These are phyloP conservation scores for Clitopilus passeckerianus DNA, from an alignment of 768 basidiomycete species.

Conservation along the genomic window DNA sequence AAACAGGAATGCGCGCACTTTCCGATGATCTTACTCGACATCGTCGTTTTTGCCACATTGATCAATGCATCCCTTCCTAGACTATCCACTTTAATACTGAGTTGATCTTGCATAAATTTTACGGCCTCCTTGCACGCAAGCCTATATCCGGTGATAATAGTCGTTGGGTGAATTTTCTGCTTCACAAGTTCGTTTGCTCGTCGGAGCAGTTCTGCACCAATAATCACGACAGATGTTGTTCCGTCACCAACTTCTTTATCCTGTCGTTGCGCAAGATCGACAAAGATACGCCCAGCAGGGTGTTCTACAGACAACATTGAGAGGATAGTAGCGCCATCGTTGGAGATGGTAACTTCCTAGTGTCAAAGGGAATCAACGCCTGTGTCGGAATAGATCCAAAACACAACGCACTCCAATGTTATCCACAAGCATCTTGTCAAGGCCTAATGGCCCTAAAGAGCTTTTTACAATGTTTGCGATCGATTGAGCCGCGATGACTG, in stretches of 20 bases:
- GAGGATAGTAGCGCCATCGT: slow-evolving; percentile 99
- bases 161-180: slow-evolving; percentile 97
- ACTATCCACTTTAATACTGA: slow-evolving; percentile 90
- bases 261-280: slow-evolving; percentile 97
- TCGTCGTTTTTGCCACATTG: slow-evolving; percentile 96
- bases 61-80: slow-evolving; percentile 90
- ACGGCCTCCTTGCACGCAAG: slow-evolving; percentile 97
- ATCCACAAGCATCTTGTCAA: slow-evolving; percentile 97
- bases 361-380: slow-evolving; percentile 4
- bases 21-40: slow-evolving; percentile 98
- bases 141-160: slow-evolving; percentile 97
- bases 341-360: slow-evolving; percentile 98
- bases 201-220: slow-evolving; percentile 94
- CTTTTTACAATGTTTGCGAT: slow-evolving; percentile 98
- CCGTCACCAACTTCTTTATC: slow-evolving; percentile 99
- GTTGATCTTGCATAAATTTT: slow-evolving; percentile 95
- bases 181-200: slow-evolving; percentile 98
- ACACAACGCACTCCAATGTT: slow-evolving; percentile 82
- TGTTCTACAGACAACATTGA: slow-evolving; percentile 91
- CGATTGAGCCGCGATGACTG: slow-evolving; percentile 92
- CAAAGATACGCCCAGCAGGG: slow-evolving; percentile 95
- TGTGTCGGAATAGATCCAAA: neutral
- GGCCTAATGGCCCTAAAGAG: slow-evolving; percentile 89
- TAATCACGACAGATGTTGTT: slow-evolving; percentile 96
- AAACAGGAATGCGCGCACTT: slow-evolving; percentile 58